Conservation (phyloP, 768 basidiomycete genomes). For the Daedaleopsis sinensis region DNA sequence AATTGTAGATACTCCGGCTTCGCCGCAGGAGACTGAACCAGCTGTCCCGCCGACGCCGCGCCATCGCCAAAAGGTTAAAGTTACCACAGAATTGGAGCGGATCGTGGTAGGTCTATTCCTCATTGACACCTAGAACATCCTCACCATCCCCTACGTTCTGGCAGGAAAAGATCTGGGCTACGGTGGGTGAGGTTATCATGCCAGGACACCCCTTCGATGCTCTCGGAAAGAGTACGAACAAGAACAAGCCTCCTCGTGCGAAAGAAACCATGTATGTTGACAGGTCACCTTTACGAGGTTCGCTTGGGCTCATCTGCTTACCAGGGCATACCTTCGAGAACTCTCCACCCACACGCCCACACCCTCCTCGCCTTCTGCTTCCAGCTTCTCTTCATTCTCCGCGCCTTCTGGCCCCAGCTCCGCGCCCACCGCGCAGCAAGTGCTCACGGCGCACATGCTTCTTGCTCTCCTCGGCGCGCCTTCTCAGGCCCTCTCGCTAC, state of each 20-base stretch:
- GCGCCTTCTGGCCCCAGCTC: slow-evolving; percentile 27
- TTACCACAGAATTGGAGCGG: slow-evolving; percentile 66
- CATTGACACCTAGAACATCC: no score
- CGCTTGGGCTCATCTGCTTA: background rate
- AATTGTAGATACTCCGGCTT: no score
- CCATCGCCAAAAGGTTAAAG: slow-evolving; percentile 43
- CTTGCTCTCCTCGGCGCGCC: slow-evolving; percentile 59
- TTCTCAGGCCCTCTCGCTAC: slow-evolving; percentile 59
- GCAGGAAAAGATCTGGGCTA: slow-evolving; percentile 71
- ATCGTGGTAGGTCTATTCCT: slow-evolving; percentile 52
- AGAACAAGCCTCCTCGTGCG: slow-evolving; percentile 48
- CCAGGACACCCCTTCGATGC: slow-evolving; percentile 49
- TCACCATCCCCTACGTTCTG: slow-evolving; percentile 1
- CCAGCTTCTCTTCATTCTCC: slow-evolving; percentile 51
- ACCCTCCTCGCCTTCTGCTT: slow-evolving; percentile 58
- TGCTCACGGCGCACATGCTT: slow-evolving; percentile 70
- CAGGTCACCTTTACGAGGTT: background rate
- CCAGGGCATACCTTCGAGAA: slow-evolving; percentile 59
- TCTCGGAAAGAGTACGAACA: slow-evolving; percentile 30
- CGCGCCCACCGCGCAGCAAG: slow-evolving; percentile 63
- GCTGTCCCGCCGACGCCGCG: background rate
- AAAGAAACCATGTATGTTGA: slow-evolving; percentile 63
- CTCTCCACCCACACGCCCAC: slow-evolving; percentile 54
- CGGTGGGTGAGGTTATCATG: slow-evolving; percentile 65
- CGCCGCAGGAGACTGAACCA: background rate